Conservation (phyloP, 305 asterid genomes). For the Vinca major region DNA sequence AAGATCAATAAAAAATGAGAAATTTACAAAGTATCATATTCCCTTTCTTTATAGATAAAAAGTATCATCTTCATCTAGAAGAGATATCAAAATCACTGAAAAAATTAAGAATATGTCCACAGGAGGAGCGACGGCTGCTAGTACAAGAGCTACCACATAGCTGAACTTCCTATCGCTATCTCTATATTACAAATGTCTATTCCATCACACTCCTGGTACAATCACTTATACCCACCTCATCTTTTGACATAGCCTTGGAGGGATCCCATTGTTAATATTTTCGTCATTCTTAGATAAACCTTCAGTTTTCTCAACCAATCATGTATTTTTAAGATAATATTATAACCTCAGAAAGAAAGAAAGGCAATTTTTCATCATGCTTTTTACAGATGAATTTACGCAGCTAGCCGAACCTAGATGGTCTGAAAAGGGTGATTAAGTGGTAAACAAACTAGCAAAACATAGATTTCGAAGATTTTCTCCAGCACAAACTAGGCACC, state of each 20-base stretch:
- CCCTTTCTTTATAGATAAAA: too few relatives aligned
- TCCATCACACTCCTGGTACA: neutral
- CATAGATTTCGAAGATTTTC: neutral
- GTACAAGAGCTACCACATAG: neutral
- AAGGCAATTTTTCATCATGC: neutral
- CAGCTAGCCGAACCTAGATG: neutral
- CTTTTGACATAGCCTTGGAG: neutral
- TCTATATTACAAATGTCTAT: neutral
- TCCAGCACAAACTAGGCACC: neutral
- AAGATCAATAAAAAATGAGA: neutral
- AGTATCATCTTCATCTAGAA: neutral
- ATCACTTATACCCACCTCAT: neutral
- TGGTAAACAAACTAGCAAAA: neutral
- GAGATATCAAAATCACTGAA: neutral
- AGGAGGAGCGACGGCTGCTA: neutral
- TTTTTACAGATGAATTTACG: neutral
- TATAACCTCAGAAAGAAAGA: neutral
- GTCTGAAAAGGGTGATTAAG: neutral
- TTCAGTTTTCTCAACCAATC: neutral
- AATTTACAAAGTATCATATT: neutral
- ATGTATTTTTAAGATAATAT: neutral
- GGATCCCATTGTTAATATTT: neutral
- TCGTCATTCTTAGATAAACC: neutral
- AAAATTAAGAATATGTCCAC: neutral
- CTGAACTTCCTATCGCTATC: neutral